A percentile compares a stretch with the other conserved stretches of the same genome.
Evolutionary conservation across 352 stramenopile species (phyloP).

Genomic region (Ophiocytium majus): DNA sequence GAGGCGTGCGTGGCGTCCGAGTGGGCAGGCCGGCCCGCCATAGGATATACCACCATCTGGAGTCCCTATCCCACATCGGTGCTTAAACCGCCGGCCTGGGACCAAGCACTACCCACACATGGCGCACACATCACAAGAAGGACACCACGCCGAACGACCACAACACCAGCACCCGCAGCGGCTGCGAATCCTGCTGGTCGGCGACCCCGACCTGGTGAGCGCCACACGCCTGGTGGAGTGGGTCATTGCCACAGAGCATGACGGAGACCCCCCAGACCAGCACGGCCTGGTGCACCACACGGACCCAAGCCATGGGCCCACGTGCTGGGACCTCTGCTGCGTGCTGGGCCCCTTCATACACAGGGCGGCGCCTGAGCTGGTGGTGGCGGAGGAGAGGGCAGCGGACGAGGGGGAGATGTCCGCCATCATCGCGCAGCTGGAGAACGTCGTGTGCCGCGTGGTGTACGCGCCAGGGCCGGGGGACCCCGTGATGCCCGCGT

Average conservation of each 20-base stretch:
- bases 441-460: constrained; percentile 43
- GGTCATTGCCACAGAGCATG: constrained; percentile 15
- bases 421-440: constrained; percentile 35
- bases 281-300: not conserved
- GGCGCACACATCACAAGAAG: no score
- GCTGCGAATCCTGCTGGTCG: constrained; percentile 32
- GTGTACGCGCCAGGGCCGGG: constrained; percentile 32
- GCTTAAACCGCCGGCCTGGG: no score
- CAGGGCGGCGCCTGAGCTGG: not conserved
- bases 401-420: constrained; percentile 48
- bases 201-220: constrained; percentile 27
- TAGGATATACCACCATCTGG: no score
- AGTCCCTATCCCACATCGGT: no score
- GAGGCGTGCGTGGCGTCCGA: no score
- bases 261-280: not conserved
- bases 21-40: no score
- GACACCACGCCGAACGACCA: no score
- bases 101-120: no score
- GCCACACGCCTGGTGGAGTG: constrained; percentile 31
- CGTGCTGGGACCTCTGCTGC: constrained; percentile 4
- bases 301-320: constrained; percentile 12
- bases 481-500: constrained; percentile 24
- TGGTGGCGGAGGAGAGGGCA: constrained; percentile 20
- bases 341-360: constrained; percentile 4
- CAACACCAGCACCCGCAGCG: no score